Base-by-base conservation (phyloP, 1,139 yeast genomes). In the Suhomyces wounanorum region DNA sequence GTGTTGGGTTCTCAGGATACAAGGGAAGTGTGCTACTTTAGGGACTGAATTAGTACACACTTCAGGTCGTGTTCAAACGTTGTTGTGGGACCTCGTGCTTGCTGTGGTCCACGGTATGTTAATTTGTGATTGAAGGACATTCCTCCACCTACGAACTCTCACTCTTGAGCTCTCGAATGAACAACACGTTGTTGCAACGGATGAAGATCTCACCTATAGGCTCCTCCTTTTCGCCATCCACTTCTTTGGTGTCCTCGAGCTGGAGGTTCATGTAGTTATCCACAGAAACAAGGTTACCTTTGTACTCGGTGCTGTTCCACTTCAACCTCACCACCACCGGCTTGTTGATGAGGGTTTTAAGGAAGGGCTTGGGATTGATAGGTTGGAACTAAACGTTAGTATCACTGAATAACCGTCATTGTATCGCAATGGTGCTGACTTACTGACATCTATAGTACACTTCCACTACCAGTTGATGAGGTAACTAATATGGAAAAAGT, bases 201-300 rank as follows among this genome's bases (percentile, higher is more conserved):
- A 94, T 87, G 65, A 94, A 87, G 28, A 95, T 75, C 62, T 92
- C 97, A 4, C 96, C 96, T 11, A 89, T 75, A 30, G 69, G 62
- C 42, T 89, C 91, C 51, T 84, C 82, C 72, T 51, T 57, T 10
- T 58, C 63, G 1, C 63, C 68, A 2, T 63, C 68, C 45, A 76
- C 72, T 66, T 91, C 96, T 48, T 75, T 80, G 1, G 96, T 86
- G 35, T 84, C 81, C 40, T 81, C 84, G 40, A 94, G 73, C 64
- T 90, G 92, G 38, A 94, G 60, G 63, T 94, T 95, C 94, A 95
- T 94, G 70, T 94, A 95, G 60, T 90, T 89, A 66, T 94, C 99
- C 28, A 90, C 87, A 1, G 96, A 85, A 14, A 84, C 71, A 45
- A 94, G 77, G n/a, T 68, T 79, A 0, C 99, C 99, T 53, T 75